Percentiles rank a stretch among this genome's conserved stretches.
Conservation (phyloP, 352 stramenopile genomes). For the Phytophthora sojae region DNA sequence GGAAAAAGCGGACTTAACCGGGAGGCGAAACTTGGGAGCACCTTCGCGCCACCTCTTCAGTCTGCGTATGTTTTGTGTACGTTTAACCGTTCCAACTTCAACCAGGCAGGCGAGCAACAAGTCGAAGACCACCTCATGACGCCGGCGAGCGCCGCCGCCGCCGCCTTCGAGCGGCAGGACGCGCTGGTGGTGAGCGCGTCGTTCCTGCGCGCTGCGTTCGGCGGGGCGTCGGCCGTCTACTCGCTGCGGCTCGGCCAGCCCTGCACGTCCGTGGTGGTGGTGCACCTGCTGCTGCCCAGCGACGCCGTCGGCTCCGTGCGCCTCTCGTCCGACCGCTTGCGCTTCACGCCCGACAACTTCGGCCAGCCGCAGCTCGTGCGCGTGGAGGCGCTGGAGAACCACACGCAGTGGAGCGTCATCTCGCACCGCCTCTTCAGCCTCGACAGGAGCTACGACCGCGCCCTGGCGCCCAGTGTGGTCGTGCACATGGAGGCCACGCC, state of each 20-base stretch:
- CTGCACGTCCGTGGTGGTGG: slow-evolving; percentile 74
- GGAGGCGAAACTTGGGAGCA: neutral
- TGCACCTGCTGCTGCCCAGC: slow-evolving; percentile 65
- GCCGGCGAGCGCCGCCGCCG: neutral
- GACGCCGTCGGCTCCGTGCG: slow-evolving; percentile 53
- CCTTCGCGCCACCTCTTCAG: slow-evolving; percentile 14
- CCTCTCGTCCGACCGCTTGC: slow-evolving; percentile 74
- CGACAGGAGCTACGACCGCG: slow-evolving; percentile 69
- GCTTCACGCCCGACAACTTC: slow-evolving; percentile 73
- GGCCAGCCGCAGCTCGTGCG: slow-evolving; percentile 67
- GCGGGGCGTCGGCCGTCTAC: slow-evolving; percentile 66
- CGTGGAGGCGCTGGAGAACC: slow-evolving; percentile 62
- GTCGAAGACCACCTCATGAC: neutral
- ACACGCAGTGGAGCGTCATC: slow-evolving; percentile 56
- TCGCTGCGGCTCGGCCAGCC: slow-evolving; percentile 59
- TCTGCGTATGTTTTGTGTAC: slow-evolving; percentile 16
- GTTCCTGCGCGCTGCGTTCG: slow-evolving; percentile 65
- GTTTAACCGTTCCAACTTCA: slow-evolving; percentile 16
- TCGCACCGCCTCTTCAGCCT: slow-evolving; percentile 72
- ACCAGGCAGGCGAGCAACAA: neutral
- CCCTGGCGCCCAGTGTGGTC: slow-evolving; percentile 55
- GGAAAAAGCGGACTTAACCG: slow-evolving; percentile 12
- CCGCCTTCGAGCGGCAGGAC: slow-evolving; percentile 23
- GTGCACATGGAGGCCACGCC: slow-evolving; percentile 52
- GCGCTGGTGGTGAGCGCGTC: slow-evolving; percentile 52